A percentile compares a stretch with the other conserved stretches of the same genome.
phyloP scores from a whole-genome alignment of 2,329 filamentous ascomycete genomes.

The Huntiella bhutanensis region DNA sequence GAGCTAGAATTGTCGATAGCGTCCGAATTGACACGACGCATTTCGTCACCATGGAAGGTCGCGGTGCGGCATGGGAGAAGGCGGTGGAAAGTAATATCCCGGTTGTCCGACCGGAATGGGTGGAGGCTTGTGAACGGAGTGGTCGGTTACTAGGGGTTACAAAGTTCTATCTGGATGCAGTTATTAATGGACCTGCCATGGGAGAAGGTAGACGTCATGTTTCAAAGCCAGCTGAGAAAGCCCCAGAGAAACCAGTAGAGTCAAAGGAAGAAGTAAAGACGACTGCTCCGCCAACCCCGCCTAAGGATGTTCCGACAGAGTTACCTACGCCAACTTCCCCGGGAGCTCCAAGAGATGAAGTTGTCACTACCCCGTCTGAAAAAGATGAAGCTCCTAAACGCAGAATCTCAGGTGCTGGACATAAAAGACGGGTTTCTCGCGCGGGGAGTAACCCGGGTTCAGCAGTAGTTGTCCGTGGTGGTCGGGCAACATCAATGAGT shows the following conservation, averaged over 20 bases:
- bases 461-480: too few relatives aligned
- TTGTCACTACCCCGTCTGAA: background rate
- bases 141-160: slow-evolving; percentile 85
- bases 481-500: slow-evolving; percentile 16
- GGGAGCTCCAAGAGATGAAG: slow-evolving; percentile 12
- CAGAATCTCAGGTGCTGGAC: too few relatives aligned
- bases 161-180: slow-evolving; percentile 85
- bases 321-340: slow-evolving; percentile 11
- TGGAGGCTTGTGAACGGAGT: slow-evolving; percentile 86
- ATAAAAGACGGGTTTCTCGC: too few relatives aligned
- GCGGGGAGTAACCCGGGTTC: too few relatives aligned
- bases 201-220: slow-evolving; percentile 14
- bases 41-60: slow-evolving; percentile 88
- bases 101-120: slow-evolving; percentile 90
- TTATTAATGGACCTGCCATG: slow-evolving; percentile 28
- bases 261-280: background rate
- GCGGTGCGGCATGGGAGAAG: slow-evolving; percentile 84
- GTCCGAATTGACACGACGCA: slow-evolving; percentile 96
- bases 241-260: slow-evolving; percentile 15
- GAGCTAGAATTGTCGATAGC: slow-evolving; percentile 73
- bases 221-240: slow-evolving; percentile 13
- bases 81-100: slow-evolving; percentile 96
- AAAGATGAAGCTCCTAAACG: background rate
- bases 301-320: slow-evolving; percentile 12
- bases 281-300: slow-evolving; percentile 16